Conservation (phyloP, 176 grass and related monocot species). For the Carex kokanica region DNA sequence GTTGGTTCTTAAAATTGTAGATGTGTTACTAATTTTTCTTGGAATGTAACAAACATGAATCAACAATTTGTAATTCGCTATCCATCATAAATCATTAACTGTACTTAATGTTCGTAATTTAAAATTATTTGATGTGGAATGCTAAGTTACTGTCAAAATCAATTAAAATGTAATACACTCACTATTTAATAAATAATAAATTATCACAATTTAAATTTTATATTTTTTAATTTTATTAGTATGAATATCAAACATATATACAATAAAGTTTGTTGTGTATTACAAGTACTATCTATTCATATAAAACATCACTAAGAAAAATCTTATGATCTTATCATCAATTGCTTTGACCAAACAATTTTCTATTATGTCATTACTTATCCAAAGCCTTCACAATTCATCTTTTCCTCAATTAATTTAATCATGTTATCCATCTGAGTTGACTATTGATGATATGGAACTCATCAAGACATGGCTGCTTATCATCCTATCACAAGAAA, state of each 20-base stretch:
- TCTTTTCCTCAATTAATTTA: background rate
- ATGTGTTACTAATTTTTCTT: no score
- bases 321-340: background rate
- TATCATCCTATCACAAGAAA: background rate
- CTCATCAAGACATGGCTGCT: background rate
- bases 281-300: background rate
- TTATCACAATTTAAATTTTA: no score
- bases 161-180: no score
- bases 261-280: background rate
- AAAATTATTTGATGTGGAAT: no score
- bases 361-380: background rate
- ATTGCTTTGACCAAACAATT: constrained; percentile 8
- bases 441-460: background rate
- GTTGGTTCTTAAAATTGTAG: no score
- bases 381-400: background rate
- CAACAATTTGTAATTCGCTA: no score
- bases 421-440: background rate
- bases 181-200: no score
- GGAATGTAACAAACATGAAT: no score
- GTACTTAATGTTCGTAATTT: no score
- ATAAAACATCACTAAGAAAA: background rate
- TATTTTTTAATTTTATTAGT: background rate
- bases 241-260: background rate
- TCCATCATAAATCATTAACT: no score
- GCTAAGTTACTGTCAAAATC: no score